Percentiles rank a stretch among this genome's conserved stretches.
These are phyloP conservation scores for Eleusine indica DNA, from an alignment of 176 grass and related monocot genomes.

Conservation along the genomic window DNA sequence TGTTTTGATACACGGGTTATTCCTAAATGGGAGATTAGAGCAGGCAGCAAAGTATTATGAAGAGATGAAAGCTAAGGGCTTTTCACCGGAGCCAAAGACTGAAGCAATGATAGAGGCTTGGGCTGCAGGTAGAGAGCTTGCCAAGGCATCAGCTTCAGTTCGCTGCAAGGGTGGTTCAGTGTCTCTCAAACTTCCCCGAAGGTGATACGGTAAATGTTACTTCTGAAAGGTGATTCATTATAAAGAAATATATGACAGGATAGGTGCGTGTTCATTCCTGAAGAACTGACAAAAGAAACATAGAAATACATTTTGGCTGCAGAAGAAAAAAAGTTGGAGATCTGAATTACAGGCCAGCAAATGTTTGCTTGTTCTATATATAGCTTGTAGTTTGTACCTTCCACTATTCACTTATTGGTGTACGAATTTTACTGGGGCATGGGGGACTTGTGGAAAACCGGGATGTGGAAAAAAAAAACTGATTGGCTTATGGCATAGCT, in stretches of 20 bases:
- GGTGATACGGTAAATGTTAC: conserved; percentile 20
- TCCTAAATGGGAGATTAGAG: conserved; percentile 72
- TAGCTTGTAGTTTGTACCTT: background rate
- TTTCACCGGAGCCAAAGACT: conserved; percentile 70
- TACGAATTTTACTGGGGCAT: background rate
- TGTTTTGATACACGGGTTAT: conserved; percentile 76
- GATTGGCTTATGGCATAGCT: background rate
- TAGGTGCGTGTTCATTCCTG: background rate
- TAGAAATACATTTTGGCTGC: background rate
- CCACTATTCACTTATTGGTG: background rate
- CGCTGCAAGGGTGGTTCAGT: conserved; percentile 19
- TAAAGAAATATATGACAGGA: background rate
- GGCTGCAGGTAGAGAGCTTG: conserved; percentile 59
- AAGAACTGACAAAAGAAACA: conserved; percentile 12
- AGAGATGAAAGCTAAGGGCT: conserved; percentile 80
- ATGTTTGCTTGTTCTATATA: conserved; percentile 14
- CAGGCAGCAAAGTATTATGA: conserved; percentile 66
- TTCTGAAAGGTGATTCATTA: background rate
- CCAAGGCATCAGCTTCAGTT: conserved; percentile 19
- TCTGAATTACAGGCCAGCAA: conserved; percentile 1
- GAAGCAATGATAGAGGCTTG: conserved; percentile 76
- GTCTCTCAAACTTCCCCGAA: conserved; percentile 40
- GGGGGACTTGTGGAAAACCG: background rate
- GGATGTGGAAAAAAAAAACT: background rate
- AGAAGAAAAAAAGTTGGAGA: background rate